phyloP scores from a whole-genome alignment of 2,329 filamentous ascomycete genomes.

The Fusarium sp. region DNA sequence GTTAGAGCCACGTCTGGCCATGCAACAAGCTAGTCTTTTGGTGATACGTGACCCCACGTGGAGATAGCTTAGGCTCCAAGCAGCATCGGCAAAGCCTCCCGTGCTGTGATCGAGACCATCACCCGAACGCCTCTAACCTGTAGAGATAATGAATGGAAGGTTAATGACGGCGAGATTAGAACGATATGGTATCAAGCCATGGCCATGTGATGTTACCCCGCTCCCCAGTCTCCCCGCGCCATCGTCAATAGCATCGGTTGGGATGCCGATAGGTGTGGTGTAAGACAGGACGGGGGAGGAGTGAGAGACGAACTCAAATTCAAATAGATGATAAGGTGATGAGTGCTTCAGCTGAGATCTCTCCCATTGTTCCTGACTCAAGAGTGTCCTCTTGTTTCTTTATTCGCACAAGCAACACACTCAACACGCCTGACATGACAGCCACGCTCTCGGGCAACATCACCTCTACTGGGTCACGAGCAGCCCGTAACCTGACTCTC shows the following conservation, averaged over 20 bases:
- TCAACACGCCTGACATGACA: conserved; percentile 25
- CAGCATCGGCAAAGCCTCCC: conserved; percentile 30
- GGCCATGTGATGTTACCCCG: conserved; percentile 37
- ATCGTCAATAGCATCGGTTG: conserved; percentile 24
- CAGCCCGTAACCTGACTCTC: conserved; percentile 22
- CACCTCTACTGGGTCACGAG: conserved; percentile 23
- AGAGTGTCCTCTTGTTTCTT: not conserved
- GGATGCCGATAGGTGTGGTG: conserved; percentile 23
- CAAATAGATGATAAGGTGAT: conserved; percentile 24
- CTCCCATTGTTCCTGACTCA: not conserved
- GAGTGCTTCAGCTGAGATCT: conserved; percentile 13
- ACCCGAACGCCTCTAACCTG: conserved; percentile 1
- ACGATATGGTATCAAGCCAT: conserved; percentile 4
- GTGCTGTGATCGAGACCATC: conserved; percentile 10
- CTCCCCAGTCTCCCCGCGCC: conserved; percentile 33
- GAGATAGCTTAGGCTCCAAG: conserved; percentile 3
- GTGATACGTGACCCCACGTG: conserved; percentile 9
- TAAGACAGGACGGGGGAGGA: conserved; percentile 1
- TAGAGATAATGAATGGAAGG: conserved; percentile 3
- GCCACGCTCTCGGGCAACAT: conserved; percentile 19
- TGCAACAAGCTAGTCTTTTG: not conserved
- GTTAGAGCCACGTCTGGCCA: not conserved
- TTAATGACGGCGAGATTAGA: conserved; percentile 17
- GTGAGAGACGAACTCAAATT: conserved; percentile 4
- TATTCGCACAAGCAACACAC: not conserved